Conservation (phyloP, 805 yeast species). For the Saccharomycopsis selenospora region DNA sequence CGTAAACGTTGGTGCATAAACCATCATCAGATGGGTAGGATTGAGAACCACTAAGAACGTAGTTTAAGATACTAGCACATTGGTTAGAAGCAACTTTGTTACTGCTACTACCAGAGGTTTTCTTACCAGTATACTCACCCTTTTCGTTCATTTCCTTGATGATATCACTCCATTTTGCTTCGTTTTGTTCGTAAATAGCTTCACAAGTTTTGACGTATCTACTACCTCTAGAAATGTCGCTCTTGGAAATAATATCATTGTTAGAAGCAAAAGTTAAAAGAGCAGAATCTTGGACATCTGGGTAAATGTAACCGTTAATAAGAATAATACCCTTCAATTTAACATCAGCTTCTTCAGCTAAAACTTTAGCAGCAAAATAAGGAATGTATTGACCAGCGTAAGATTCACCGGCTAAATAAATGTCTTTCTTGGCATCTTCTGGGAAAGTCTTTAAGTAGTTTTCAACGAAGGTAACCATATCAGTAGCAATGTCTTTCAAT, state of each 20-base stretch:
- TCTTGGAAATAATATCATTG: slow-evolving; percentile 44
- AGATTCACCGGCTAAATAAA: slow-evolving; percentile 71
- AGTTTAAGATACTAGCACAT: slow-evolving; percentile 38
- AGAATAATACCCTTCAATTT: slow-evolving; percentile 62
- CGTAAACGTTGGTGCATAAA: slow-evolving; percentile 79
- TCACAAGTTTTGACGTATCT: slow-evolving; percentile 45
- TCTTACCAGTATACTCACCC: slow-evolving; percentile 10
- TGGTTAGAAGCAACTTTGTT: slow-evolving; percentile 29
- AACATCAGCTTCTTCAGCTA: slow-evolving; percentile 21
- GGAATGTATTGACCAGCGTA: slow-evolving; percentile 75
- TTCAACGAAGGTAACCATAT: slow-evolving; percentile 39
- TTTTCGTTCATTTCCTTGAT: slow-evolving; percentile 11
- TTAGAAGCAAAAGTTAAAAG: slow-evolving; percentile 65
- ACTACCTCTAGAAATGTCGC: slow-evolving; percentile 41
- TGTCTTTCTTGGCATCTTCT: slow-evolving; percentile 42
- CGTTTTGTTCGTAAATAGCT: neutral
- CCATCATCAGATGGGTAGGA: slow-evolving; percentile 28
- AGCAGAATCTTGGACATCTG: slow-evolving; percentile 52
- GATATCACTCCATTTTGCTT: slow-evolving; percentile 1
- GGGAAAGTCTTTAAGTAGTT: slow-evolving; percentile 55
- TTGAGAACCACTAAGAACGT: slow-evolving; percentile 22
- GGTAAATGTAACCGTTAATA: slow-evolving; percentile 94
- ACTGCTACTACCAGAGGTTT: slow-evolving; percentile 1
- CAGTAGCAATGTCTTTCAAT: slow-evolving; percentile 1
- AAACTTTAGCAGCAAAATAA: slow-evolving; percentile 13